Base-by-base conservation (phyloP, 2,329 filamentous ascomycete genomes). In the Penicillium italicum region DNA sequence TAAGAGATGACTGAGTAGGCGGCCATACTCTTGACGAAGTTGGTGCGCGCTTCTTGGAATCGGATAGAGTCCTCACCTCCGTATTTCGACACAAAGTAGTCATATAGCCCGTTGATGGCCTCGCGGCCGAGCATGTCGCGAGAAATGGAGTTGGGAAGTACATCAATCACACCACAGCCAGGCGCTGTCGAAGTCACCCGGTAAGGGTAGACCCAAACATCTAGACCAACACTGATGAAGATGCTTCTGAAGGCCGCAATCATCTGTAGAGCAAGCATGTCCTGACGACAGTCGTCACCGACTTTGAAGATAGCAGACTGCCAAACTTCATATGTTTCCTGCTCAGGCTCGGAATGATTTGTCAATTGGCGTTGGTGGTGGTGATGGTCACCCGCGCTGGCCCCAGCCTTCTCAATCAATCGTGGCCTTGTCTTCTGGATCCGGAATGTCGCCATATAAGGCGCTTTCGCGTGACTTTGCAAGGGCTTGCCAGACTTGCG, bases 271-370 rank as follows among this genome's bases (percentile, higher is more conserved):
- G 94, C 94, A 57, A 99, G 81, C 50, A 99, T 89, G 67, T 99
- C 95, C 76, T 99, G 94, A 48, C 94, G 88, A 72, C 94, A 97
- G 74, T 99, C 94, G 71, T 99, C 94, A 59, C 94, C 94, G 46
- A 99, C 95, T 74, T 99, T 99, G 85, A 99, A 99, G 69, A 99
- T 99, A 54, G 93, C 94, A 2, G 91, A 96, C 74, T 99, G 94
- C 95, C 94, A 97, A n/a, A 93, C 88, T 73, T 99, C 95, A 63
- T 96, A 85, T 0, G 85, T 90, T 66, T 82, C 84, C 50, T 66
- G 70, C 60, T 64, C 67, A 65, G 54, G 62, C 61, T 61, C 67
- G 26, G 54, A 56, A 28, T 55, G 55, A n/a, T 55, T 51, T 7
- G 53, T 57, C 38, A 66, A 50, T 18, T 70, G 60, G 61, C 65